Percentiles rank a stretch among this genome's conserved stretches.
Evolutionary conservation across 2,329 filamentous ascomycete species (phyloP).

Genomic region (Venturia pyrina): DNA sequence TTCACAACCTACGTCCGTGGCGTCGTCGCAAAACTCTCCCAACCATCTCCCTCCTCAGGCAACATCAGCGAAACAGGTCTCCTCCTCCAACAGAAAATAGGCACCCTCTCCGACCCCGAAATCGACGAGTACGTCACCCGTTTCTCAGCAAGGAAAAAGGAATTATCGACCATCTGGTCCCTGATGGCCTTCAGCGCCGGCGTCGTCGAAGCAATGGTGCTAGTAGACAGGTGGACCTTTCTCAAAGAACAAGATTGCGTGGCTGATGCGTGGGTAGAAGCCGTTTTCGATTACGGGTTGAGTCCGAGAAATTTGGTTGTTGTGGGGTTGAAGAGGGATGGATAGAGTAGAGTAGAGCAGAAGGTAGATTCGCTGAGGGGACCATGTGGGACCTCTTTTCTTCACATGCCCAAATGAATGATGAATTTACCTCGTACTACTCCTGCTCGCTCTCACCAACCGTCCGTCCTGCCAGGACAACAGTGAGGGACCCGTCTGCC

Average conservation of each 20-base stretch:
- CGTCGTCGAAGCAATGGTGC: conserved; percentile 82
- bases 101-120: conserved; percentile 60
- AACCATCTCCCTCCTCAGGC: conserved; percentile 34
- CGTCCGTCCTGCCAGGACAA: no score
- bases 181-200: conserved; percentile 92
- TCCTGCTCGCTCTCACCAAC: no score
- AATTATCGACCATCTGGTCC: conserved; percentile 81
- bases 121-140: conserved; percentile 58
- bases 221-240: conserved; percentile 82
- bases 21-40: conserved; percentile 60
- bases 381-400: no score
- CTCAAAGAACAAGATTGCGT: conserved; percentile 65
- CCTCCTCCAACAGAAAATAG: conserved; percentile 49
- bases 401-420: no score
- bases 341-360: not conserved
- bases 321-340: conserved; percentile 47
- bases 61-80: conserved; percentile 20
- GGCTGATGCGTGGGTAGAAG: conserved; percentile 78
- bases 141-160: conserved; percentile 60
- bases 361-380: no score
- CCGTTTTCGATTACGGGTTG: conserved; percentile 77
- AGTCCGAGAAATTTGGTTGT: conserved; percentile 90
- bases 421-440: no score
- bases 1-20: conserved; percentile 72
- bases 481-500: no score